Conservation (phyloP, 345 rosid genomes). For the Hibiscus tridactylites region DNA sequence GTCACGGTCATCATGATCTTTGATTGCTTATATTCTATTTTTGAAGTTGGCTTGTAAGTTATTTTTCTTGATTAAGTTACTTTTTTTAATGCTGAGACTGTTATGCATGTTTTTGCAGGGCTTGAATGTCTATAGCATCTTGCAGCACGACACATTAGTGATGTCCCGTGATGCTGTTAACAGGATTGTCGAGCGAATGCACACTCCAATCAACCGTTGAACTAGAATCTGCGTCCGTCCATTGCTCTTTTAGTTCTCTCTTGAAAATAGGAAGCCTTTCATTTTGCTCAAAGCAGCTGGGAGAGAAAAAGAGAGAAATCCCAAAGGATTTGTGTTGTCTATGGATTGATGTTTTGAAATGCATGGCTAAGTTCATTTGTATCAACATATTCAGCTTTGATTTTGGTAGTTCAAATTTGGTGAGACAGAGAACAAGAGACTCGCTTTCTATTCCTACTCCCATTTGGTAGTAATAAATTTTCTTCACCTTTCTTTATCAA, state of each 20-base stretch:
- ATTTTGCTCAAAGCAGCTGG: neutral
- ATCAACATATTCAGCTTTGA: slow-evolving; percentile 5
- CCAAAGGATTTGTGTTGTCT: slow-evolving; percentile 1
- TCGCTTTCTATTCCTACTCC: neutral
- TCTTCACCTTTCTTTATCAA: neutral
- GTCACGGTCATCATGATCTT: neutral
- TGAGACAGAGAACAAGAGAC: neutral
- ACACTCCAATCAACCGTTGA: slow-evolving; percentile 78
- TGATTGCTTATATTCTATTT: neutral
- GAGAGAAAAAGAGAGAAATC: neutral
- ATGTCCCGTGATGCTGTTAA: slow-evolving; percentile 91
- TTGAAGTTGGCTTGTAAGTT: neutral
- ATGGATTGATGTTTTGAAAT: neutral
- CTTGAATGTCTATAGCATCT: slow-evolving; percentile 82
- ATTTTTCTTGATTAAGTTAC: neutral
- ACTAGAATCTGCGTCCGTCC: neutral
- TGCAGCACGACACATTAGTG: slow-evolving; percentile 80
- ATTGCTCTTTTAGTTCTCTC: neutral
- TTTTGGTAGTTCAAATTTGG: slow-evolving; percentile 5
- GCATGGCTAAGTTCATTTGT: slow-evolving; percentile 2
- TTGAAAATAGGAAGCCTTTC: neutral
- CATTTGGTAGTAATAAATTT: neutral
- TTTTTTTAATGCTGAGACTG: too few relatives aligned
- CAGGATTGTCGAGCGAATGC: slow-evolving; percentile 74
- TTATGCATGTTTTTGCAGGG: slow-evolving; percentile 44